Conservation (phyloP, 2,329 filamentous ascomycete species). For the Nemania abortiva region DNA sequence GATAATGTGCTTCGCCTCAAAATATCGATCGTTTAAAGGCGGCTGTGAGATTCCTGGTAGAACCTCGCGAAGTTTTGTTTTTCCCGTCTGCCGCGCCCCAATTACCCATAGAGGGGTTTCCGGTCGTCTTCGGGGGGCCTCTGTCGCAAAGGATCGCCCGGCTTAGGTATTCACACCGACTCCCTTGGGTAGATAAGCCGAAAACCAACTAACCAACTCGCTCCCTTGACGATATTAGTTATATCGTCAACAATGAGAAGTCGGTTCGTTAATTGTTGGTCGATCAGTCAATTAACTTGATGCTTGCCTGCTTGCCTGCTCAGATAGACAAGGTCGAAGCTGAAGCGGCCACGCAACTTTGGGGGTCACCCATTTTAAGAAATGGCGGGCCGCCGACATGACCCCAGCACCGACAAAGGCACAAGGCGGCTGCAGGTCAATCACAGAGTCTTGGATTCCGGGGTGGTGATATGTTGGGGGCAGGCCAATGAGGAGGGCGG, state of each 20-base stretch:
- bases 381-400: slow-evolving; percentile 40
- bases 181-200: too few relatives aligned
- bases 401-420: slow-evolving; percentile 34
- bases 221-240: slow-evolving; percentile 25
- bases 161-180: slow-evolving; percentile 45
- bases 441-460: slow-evolving; percentile 44
- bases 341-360: slow-evolving; percentile 23
- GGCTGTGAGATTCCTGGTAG: slow-evolving; percentile 34
- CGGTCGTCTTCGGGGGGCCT: slow-evolving; percentile 10
- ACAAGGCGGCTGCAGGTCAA: slow-evolving; percentile 48
- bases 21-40: slow-evolving; percentile 13
- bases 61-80: slow-evolving; percentile 34
- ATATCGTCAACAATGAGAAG: slow-evolving; percentile 18
- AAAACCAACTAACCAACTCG: slow-evolving; percentile 30
- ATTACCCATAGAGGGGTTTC: slow-evolving; percentile 8
- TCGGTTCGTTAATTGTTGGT: not conserved
- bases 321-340: slow-evolving; percentile 33
- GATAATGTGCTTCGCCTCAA: slow-evolving; percentile 12
- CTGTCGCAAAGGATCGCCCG: slow-evolving; percentile 28
- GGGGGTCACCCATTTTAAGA: slow-evolving; percentile 43
- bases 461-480: slow-evolving; percentile 47
- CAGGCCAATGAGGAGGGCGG: slow-evolving; percentile 48
- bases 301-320: slow-evolving; percentile 4
- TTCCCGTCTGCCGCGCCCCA: not conserved
- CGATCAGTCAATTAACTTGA: slow-evolving; percentile 15